Evolutionary conservation across 1,139 yeast genomes (phyloP), one percentile per base, ranked within the genome.

Genomic region (Suhomyces yuchorum): DNA sequence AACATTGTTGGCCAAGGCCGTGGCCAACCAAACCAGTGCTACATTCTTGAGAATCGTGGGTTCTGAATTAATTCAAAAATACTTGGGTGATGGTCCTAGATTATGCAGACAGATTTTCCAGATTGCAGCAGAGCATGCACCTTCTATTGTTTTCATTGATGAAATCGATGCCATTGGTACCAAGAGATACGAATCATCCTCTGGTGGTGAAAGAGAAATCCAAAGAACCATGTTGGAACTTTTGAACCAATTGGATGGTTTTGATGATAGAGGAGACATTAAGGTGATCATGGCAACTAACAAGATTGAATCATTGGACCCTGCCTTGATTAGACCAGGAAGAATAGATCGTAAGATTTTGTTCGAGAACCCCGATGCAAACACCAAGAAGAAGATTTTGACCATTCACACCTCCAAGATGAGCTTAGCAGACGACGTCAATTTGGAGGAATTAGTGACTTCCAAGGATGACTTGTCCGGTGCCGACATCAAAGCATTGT

Each of bases 271-370:
- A 63, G 98, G 98, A 46, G 99, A 93, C 65, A 96, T 95, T 56
- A 95, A 95, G 76, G 99, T 95, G 38, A 91, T 95, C 55, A 93
- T 95, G 99, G 99, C 99, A 18, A 95, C 99, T 15, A 95, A 95
- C 71, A 92, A 87, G 67, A 92, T 93, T 60, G 99, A 93, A 69
- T 81, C 91, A 23, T 79, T 95, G 61, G 99, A 95, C 69, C 99
- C 99, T 6, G 99, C 99, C 6, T 81, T 93, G 65, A 91, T 95
- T 59, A 85, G 99, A 71, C 99, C 99, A 0, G 99, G 99, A 42
- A 87, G 99, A 79, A 93, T 95, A 64, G 99, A 95, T 70, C 83
- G 99, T 65, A 95, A 95, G 77, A 95, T 95, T 62, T 76, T 92
- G 63, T 95, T 95, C 71, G 98, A 93, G 71, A 91, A 88, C 65